These are phyloP conservation scores for Gastrolobium villosum DNA, from an alignment of 306 rosid species.

Conservation along the genomic window DNA sequence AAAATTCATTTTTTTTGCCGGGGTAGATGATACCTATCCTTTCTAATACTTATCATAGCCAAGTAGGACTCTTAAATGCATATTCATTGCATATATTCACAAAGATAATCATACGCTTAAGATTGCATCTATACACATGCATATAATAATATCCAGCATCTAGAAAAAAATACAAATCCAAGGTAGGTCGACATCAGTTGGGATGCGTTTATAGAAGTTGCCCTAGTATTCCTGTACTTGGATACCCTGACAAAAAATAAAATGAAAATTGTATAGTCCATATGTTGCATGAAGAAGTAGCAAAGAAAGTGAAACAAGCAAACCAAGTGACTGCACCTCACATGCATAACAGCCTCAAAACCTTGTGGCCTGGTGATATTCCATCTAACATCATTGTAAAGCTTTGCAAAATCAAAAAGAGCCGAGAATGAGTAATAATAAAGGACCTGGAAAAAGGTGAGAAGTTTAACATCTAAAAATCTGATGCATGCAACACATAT, in stretches of 20 bases:
- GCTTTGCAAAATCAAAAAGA: constrained; percentile 91
- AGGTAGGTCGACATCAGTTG: constrained; percentile 94
- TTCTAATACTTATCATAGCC: too few species aligned
- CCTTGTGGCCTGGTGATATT: constrained; percentile 98
- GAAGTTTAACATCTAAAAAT: constrained; percentile 31
- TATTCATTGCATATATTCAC: not conserved
- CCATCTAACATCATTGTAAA: constrained; percentile 99
- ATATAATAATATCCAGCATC: constrained; percentile 35
- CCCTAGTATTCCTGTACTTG: constrained; percentile 96
- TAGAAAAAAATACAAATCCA: constrained; percentile 77
- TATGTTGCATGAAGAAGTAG: constrained; percentile 20
- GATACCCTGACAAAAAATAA: constrained; percentile 73
- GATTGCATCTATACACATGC: constrained; percentile 21
- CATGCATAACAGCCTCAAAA: constrained; percentile 98
- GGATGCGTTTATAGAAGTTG: constrained; percentile 92
- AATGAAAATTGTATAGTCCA: constrained; percentile 33
- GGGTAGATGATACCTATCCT: too few species aligned
- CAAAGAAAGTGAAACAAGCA: constrained; percentile 35
- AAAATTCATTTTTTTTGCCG: too few species aligned
- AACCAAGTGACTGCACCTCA: constrained; percentile 96
- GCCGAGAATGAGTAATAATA: constrained; percentile 97
- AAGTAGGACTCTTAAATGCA: too few species aligned
- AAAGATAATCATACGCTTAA: constrained; percentile 18
- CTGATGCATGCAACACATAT: not conserved
- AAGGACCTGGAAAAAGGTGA: constrained; percentile 71